Base-by-base conservation (phyloP, 768 basidiomycete species). In the Filobasidium floriforme region DNA sequence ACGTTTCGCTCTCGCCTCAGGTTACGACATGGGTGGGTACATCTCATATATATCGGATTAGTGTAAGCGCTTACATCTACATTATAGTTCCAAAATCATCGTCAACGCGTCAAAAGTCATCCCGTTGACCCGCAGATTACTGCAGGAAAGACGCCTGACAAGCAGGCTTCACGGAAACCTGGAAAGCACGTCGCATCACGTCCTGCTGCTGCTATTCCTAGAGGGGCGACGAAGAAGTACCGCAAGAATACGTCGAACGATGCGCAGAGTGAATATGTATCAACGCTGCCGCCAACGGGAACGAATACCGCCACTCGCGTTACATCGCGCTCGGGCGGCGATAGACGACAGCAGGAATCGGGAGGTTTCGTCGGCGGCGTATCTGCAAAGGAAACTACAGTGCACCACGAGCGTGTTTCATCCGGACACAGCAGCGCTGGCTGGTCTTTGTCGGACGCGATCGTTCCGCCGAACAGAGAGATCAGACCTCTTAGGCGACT, bases 41-140 rank as follows among this genome's bases (percentile, higher is more conserved):
- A 65, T 24, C 41, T 26, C 9, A 29, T 0, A 9, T 37, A 9
- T 37, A 9, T 37, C 32, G 32, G 9, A 3, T 37, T 3, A 37
- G 32, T n/a, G n/a, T 37, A 37, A 37, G 32, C 26, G 32, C 24
- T 24, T 3, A 57, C 26, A 22, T 3, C 4, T 37, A 9, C 9
- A 3, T 3, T 26, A 57, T 22, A 67, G 66, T 67, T 67, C n/a
- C 66, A 67, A 59, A 67, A 67, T 54, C 61, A 52, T 24, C 61
- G 66, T 19, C 54, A 49, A 37, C 61, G 61, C 18, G 43, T 3
- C 15, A 49, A 43, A 22, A 44, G 55, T n/a, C 61, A 32, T 41
- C n/a, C 51, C 52, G n/a, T 18, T 49, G 41, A 18, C 29, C 59
- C 37, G 18, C 65, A 41, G 19, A 61, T 49, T n/a, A 7, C 40